Evolutionary conservation across 768 basidiomycete genomes (phyloP).

Genomic region (Suillus clintonianus): DNA sequence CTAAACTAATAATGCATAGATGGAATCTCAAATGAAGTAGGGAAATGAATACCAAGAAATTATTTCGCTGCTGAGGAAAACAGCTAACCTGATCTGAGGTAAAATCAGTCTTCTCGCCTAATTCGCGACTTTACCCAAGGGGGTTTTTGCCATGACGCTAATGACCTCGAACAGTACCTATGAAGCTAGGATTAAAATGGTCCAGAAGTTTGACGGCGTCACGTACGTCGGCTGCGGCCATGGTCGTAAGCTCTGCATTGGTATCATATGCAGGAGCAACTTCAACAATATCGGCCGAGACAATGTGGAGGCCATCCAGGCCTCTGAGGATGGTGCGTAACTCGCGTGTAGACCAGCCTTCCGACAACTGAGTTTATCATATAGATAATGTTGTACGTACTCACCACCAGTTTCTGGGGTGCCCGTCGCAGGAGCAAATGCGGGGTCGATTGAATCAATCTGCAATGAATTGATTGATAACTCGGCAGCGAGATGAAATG

Average conservation of each 20-base stretch:
- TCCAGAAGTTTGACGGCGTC: constrained; percentile 6
- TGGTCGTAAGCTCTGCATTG: constrained; percentile 62
- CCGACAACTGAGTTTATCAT: constrained; percentile 2
- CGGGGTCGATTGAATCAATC: constrained; percentile 82
- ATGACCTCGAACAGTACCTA: constrained; percentile 76
- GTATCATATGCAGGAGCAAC: constrained; percentile 82
- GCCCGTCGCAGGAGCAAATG: constrained; percentile 81
- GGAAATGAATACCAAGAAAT: neutral
- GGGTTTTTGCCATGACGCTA: constrained; percentile 80
- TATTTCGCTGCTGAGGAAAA: neutral
- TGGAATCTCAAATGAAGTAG: neutral
- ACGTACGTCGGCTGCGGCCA: constrained; percentile 63
- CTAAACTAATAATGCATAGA: neutral
- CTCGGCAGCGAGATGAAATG: constrained; percentile 5
- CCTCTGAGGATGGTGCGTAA: constrained; percentile 76
- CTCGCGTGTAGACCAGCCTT: constrained; percentile 77
- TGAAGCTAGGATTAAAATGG: constrained; percentile 15
- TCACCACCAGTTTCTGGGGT: constrained; percentile 79
- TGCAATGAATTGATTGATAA: constrained; percentile 22
- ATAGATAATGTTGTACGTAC: constrained; percentile 6
- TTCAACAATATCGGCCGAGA: constrained; percentile 83
- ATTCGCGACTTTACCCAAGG: constrained; percentile 57
- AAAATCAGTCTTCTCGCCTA: constrained; percentile 4
- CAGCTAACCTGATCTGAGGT: neutral
- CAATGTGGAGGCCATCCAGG: constrained; percentile 72